phyloP scores from a whole-genome alignment of 805 yeast species.

The Wickerhamomyces rabaulensis region DNA sequence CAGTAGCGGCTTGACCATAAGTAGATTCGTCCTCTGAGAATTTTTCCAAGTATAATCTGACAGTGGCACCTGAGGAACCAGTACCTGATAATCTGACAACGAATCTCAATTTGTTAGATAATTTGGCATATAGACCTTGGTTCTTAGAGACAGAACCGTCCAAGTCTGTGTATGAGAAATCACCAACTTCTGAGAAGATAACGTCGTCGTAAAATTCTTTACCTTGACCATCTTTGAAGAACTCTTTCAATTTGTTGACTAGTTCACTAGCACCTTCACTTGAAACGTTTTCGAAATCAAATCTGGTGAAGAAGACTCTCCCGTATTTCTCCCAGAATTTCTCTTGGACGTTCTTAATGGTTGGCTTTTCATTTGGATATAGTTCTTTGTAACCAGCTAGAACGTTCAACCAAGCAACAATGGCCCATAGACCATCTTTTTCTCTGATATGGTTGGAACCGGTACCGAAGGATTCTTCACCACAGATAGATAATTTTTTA shows the following conservation, averaged over 20 bases:
- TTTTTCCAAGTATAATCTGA: constrained; percentile 85
- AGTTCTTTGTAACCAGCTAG: constrained; percentile 73
- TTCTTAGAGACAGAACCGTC: constrained; percentile 86
- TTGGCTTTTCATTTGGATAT: constrained; percentile 51
- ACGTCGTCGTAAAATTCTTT: constrained; percentile 41
- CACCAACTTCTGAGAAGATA: constrained; percentile 69
- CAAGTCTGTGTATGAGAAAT: constrained; percentile 87
- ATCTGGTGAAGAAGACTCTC: constrained; percentile 94
- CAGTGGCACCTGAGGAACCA: constrained; percentile 97
- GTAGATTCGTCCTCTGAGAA: constrained; percentile 57
- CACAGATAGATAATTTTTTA: constrained; percentile 89
- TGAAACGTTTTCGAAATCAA: constrained; percentile 83
- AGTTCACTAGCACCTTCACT: constrained; percentile 70
- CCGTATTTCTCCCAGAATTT: constrained; percentile 92
- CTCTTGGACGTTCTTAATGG: constrained; percentile 75
- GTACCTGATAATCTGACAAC: constrained; percentile 94
- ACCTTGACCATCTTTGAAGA: constrained; percentile 28
- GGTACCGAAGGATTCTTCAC: constrained; percentile 97
- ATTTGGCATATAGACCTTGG: constrained; percentile 85
- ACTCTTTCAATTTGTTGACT: constrained; percentile 44
- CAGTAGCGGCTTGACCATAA: constrained; percentile 52
- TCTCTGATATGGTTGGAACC: constrained; percentile 97
- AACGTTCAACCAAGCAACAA: constrained; percentile 94
- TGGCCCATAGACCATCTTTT: constrained; percentile 97
- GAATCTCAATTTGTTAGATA: constrained; percentile 76